Percentiles rank a stretch among this genome's conserved stretches.
Conservation (phyloP, 208 protist genomes). For the Trypanosoma cruzi region DNA sequence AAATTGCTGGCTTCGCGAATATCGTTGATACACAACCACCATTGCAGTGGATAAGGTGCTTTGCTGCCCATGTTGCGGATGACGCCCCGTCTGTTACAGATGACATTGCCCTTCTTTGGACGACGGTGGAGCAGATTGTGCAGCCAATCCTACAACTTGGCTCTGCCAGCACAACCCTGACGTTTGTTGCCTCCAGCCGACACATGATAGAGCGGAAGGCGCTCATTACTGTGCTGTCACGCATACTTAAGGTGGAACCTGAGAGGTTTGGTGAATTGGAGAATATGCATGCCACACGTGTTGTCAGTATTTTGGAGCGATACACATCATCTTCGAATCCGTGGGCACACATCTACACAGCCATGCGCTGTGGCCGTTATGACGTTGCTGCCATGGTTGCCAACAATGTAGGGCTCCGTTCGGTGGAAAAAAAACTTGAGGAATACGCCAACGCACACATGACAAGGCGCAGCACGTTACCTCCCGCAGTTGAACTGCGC, state of each 20-base stretch:
- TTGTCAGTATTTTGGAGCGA: conserved; percentile 52
- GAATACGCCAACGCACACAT: conserved; percentile 32
- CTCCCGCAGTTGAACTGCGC: conserved; percentile 44
- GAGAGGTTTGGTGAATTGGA: conserved; percentile 54
- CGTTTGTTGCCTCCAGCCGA: conserved; percentile 69
- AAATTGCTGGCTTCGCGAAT: conserved; percentile 56
- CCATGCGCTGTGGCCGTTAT: conserved; percentile 82
- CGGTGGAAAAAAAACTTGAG: conserved; percentile 40
- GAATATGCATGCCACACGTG: conserved; percentile 48
- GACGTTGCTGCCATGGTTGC: conserved; percentile 60
- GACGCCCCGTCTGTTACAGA: conserved; percentile 36
- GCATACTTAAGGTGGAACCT: conserved; percentile 51
- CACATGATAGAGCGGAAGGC: conserved; percentile 70
- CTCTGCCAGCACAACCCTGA: conserved; percentile 38
- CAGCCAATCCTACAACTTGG: conserved; percentile 47
- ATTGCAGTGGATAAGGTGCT: conserved; percentile 56
- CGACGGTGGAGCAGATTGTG: conserved; percentile 50
- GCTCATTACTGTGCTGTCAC: conserved; percentile 44
- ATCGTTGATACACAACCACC: conserved; percentile 61
- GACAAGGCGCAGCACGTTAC: conserved; percentile 38
- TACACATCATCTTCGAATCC: conserved; percentile 41
- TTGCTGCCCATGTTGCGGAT: conserved; percentile 52
- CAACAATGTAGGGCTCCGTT: conserved; percentile 37
- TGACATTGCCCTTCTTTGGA: conserved; percentile 62
- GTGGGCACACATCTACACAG: conserved; percentile 68